Base-by-base conservation (phyloP, 805 yeast species). In the Helenozyma rhizophorensis region DNA sequence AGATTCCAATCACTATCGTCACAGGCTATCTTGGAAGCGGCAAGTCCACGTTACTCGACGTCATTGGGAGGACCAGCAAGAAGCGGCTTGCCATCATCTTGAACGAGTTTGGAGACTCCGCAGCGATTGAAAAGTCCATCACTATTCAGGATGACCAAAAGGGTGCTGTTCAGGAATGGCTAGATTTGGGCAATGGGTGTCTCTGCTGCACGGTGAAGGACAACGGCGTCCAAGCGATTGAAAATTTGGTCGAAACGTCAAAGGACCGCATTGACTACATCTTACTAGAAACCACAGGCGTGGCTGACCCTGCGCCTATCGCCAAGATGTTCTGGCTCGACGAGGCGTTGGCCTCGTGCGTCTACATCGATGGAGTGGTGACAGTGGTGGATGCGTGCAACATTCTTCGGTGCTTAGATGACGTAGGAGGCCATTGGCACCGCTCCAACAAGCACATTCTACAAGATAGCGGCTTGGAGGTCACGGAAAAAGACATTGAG, bases 261-360 rank as follows among this genome's bases (percentile, higher is more conserved):
- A 81, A 80, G 6, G 80, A 76, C 21, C 72, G 72, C 32, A 88
- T 90, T 32, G 98, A 93, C 58, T 83, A 90, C 52, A 88, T 93
- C n/a, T 56, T 93, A 15, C 63, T 93, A 33, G 98, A 93, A 53
- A 93, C 98, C 0, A 87, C 96, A 0, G 98, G 98, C 0, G 72
- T 93, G 11, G 98, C 98, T 0, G 97, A 93, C 53, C 98, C 98
- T 0, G 97, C 89, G 0, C 97, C 97, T 0, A 87, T 93, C 17
- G 96, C 97, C 4, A 76, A 80, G 43, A 90, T 90, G 96, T 93
- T 93, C 59, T 93, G 98, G 98, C 70, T 89, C 19, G 98, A 93
- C 55, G 90, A 85, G 15, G 97, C 89, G 0, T 65, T 93, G 37
- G 72, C 80, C 11, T 80, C 95, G 4, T 80, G 79, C 45, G 87